These are phyloP conservation scores for Nitzschia sp. DNA, from an alignment of 108 stramenopile species.

Conservation along the genomic window DNA sequence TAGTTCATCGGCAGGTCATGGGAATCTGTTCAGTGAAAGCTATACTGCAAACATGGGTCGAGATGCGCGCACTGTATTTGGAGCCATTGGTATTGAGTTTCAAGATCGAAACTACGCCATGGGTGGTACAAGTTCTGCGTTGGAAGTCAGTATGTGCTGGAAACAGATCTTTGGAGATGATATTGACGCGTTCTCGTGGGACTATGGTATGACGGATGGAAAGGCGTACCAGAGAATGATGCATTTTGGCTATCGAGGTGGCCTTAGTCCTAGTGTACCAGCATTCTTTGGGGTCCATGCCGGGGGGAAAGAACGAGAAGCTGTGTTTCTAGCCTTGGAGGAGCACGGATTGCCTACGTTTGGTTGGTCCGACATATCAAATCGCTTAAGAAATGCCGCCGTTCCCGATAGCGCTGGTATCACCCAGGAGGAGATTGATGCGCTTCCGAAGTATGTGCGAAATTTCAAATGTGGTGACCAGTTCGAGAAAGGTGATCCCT, in stretches of 20 bases:
- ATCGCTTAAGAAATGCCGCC: slow-evolving; percentile 5
- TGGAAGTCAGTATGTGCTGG: slow-evolving; percentile 57
- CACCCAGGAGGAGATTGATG: slow-evolving; percentile 27
- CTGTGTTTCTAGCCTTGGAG: slow-evolving; percentile 14
- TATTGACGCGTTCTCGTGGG: slow-evolving; percentile 66
- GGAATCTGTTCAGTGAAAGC: slow-evolving; percentile 64
- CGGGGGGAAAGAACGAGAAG: background rate
- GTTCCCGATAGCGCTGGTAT: slow-evolving; percentile 36
- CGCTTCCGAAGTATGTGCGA: slow-evolving; percentile 38
- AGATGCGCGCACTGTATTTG: slow-evolving; percentile 44
- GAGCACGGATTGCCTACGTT: slow-evolving; percentile 34
- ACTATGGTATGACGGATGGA: slow-evolving; percentile 57
- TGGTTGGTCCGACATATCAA: background rate
- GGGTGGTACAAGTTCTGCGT: slow-evolving; percentile 59
- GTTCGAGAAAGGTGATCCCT: slow-evolving; percentile 52
- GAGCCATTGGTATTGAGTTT: slow-evolving; percentile 61
- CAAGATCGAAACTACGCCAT: slow-evolving; percentile 67
- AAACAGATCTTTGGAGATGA: slow-evolving; percentile 65
- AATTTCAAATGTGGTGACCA: slow-evolving; percentile 34
- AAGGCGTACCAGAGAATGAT: slow-evolving; percentile 18
- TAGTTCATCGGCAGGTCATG: slow-evolving; percentile 81
- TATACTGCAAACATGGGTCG: slow-evolving; percentile 66
- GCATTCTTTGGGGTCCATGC: slow-evolving; percentile 21
- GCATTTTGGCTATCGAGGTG: slow-evolving; percentile 31
- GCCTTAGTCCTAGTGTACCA: slow-evolving; percentile 32